Evolutionary conservation across 805 yeast genomes (phyloP), one percentile per base, ranked within the genome.

Genomic region (Schwanniomyces polymorphus): DNA sequence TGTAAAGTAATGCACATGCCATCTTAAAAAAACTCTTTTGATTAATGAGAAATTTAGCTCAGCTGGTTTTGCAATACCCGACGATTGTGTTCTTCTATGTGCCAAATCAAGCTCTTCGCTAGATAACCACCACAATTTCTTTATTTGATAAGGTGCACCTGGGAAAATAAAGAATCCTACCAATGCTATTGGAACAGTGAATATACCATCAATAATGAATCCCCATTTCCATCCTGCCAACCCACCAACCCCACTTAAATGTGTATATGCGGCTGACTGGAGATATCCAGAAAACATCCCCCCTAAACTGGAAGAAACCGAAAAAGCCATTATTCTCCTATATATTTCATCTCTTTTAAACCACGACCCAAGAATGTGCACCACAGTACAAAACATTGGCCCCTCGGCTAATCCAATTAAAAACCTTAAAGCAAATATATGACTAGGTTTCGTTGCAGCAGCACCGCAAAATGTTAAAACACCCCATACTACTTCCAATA

Each of bases 161-260:
- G 90, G 90, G 50, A 84, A 65, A 55, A 72, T 54, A 57, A 77
- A 79, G 49, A 75, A 70, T 0, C 86, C 87, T 43, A 79, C 49
- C 4, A 84, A 8, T 7, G 85, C 87, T 31, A 86, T 77, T 2
- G 74, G 80, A 23, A 84, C 29, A 27, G 29, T 35, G 33, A 43
- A 40, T 12, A 38, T 33, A 17, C 39, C 39, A 27, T 27, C 41
- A 12, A 43, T 43, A n/a, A 43, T 43, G 27, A 43, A 46, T 11
- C 31, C 18, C 46, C 46, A 46, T n/a, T 34, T 17, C 49, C 49
- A 46, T 6, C 46, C 49, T 10, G 43, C 31, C 16, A 21, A 37
- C 3, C 49, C 49, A 14, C 21, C 21, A 40, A 23, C 21, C 21
- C 46, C 46, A 27, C 27, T 29, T 26, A 43, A 37, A 27, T 50